Percentiles rank a stretch among this genome's conserved stretches.
These are phyloP conservation scores for Sarcocystis neurona DNA, from an alignment of 169 alveolate genomes.

Conservation along the genomic window DNA sequence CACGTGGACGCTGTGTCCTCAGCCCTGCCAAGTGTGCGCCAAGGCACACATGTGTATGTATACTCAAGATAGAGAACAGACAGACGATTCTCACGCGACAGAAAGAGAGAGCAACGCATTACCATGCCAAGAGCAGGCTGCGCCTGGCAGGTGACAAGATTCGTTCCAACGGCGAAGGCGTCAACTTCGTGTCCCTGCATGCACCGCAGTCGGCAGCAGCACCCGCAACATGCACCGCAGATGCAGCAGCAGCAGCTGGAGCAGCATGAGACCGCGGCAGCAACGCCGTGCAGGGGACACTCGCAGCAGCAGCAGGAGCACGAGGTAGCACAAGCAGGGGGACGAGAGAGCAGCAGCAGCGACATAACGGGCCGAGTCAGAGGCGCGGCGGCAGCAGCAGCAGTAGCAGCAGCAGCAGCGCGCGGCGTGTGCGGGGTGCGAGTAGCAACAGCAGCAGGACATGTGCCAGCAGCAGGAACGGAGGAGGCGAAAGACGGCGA, in stretches of 20 bases:
- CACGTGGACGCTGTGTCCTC: too few species aligned
- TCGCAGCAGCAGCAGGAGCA: background rate
- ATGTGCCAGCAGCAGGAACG: background rate
- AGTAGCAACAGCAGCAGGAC: constrained; percentile 13
- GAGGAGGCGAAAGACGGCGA: background rate
- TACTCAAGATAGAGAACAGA: too few species aligned
- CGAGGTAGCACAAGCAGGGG: background rate
- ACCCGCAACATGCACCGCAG: constrained; percentile 1
- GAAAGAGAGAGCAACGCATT: too few species aligned
- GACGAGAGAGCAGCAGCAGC: constrained; percentile 19
- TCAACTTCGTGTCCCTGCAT: constrained; percentile 86
- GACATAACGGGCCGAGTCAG: background rate
- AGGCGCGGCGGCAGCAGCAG: background rate
- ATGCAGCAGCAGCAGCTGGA: constrained; percentile 26
- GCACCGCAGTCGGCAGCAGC: background rate
- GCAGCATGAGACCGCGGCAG: background rate
- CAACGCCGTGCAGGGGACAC: background rate
- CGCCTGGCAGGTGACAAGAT: constrained; percentile 90
- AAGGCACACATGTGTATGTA: too few species aligned
- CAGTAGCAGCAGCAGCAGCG: constrained; percentile 6
- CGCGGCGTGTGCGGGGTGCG: background rate
- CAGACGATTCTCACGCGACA: too few species aligned
- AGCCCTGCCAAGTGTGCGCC: too few species aligned
- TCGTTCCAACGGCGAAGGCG: constrained; percentile 91
- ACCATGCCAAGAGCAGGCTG: constrained; percentile 92